Conservation (phyloP, 345 rosid species). For the Nephelium lappaceum region DNA sequence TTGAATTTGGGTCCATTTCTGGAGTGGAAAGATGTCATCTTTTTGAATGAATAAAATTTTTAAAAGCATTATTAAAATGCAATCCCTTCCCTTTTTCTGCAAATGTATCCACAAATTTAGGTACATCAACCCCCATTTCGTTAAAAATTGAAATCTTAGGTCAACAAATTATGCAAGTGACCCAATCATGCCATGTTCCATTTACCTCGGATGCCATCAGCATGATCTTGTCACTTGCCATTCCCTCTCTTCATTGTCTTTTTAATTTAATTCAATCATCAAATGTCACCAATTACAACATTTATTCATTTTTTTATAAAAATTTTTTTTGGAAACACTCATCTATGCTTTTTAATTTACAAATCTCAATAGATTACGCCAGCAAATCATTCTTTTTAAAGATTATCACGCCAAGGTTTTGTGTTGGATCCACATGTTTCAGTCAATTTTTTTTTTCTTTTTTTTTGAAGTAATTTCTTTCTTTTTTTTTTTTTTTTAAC, state of each 20-base stretch:
- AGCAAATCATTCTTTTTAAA: too few species aligned
- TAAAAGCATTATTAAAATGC: background rate
- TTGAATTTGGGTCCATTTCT: background rate
- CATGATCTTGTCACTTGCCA: constrained; percentile 14
- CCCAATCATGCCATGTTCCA: constrained; percentile 8
- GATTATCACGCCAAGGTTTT: too few species aligned
- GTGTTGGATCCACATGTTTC: background rate
- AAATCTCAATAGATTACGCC: background rate
- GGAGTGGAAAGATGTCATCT: constrained; percentile 12
- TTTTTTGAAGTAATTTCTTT: too few species aligned
- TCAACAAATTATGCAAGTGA: background rate
- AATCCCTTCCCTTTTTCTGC: background rate
- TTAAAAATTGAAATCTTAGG: background rate
- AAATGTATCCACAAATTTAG: background rate
- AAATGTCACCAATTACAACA: background rate
- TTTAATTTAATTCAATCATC: background rate
- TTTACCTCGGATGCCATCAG: background rate
- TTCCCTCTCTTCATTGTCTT: background rate
- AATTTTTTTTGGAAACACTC: too few species aligned
- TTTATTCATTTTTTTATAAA: background rate
- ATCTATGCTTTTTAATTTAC: background rate
- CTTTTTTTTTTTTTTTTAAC: too few species aligned
- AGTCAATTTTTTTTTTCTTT: too few species aligned
- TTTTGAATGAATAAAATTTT: background rate
- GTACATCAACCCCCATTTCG: background rate